Percentiles rank a stretch among this genome's conserved stretches.
These are phyloP conservation scores for Claviceps monticola DNA, from an alignment of 2,329 filamentous ascomycete species.

Conservation along the genomic window DNA sequence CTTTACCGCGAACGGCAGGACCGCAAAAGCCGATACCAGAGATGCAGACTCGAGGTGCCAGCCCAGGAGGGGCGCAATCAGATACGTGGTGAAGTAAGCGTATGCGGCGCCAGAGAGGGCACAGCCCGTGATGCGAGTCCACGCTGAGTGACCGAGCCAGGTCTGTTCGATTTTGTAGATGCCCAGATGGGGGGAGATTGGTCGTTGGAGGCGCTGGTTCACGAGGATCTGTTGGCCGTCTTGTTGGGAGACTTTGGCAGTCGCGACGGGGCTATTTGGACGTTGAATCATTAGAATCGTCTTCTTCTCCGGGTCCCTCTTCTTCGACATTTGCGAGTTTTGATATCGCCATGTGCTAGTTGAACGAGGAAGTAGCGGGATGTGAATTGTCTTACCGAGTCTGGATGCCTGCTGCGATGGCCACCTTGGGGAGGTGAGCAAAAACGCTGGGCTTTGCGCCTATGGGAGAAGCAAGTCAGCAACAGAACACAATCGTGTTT, in stretches of 20 bases:
- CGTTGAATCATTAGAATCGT: background rate
- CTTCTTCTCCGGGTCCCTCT: background rate
- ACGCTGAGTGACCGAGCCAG: constrained; percentile 57
- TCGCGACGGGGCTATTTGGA: constrained; percentile 33
- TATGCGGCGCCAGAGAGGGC: constrained; percentile 62
- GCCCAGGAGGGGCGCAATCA: constrained; percentile 61
- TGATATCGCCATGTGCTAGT: background rate
- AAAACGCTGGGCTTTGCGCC: constrained; percentile 31
- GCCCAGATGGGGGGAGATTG: constrained; percentile 68
- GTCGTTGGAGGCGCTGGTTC: constrained; percentile 66
- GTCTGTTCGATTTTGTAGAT: constrained; percentile 85
- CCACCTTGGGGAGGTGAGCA: constrained; percentile 27
- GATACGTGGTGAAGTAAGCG: constrained; percentile 67
- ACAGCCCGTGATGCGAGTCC: constrained; percentile 76
- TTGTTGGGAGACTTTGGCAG: constrained; percentile 39
- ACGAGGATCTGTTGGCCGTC: constrained; percentile 55
- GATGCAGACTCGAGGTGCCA: constrained; percentile 46
- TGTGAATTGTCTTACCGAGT: constrained; percentile 26
- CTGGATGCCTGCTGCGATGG: constrained; percentile 30
- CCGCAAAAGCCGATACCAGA: constrained; percentile 45
- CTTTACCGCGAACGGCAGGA: constrained; percentile 45
- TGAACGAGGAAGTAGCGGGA: background rate
- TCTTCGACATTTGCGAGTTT: background rate
- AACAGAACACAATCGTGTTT: background rate
- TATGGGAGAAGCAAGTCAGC: constrained; percentile 7